Evolutionary conservation across 2,329 filamentous ascomycete genomes (phyloP).

Genomic region (Zymoseptoria brevis): DNA sequence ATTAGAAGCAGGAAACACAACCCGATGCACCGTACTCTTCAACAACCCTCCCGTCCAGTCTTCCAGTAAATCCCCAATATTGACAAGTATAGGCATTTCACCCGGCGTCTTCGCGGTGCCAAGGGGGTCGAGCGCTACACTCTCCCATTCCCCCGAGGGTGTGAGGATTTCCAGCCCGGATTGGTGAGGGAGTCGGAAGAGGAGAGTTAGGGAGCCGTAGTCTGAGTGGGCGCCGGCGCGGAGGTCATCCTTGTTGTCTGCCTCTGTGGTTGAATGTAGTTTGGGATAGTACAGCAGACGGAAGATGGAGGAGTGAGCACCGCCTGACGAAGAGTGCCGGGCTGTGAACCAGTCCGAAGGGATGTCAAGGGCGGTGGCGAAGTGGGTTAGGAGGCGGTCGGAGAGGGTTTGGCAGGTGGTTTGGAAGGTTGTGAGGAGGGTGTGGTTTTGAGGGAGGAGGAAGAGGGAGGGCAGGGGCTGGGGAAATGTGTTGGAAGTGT

Average conservation of each 20-base stretch:
- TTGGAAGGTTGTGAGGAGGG: conserved; percentile 59
- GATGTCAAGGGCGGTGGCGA: conserved; percentile 64
- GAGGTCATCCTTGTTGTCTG: conserved; percentile 48
- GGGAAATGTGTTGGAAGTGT: conserved; percentile 56
- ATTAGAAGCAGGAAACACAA: conserved; percentile 57
- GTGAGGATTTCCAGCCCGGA: conserved; percentile 78
- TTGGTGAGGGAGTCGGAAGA: conserved; percentile 81
- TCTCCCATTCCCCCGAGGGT: conserved; percentile 35
- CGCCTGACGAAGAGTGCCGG: conserved; percentile 48
- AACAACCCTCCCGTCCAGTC: conserved; percentile 90
- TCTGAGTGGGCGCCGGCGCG: conserved; percentile 89
- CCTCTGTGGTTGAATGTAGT: background rate
- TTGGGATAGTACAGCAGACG: conserved; percentile 45
- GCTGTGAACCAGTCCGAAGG: conserved; percentile 50
- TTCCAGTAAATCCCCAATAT: conserved; percentile 63
- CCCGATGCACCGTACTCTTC: conserved; percentile 80
- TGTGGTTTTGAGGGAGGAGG: conserved; percentile 44
- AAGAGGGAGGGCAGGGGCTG: conserved; percentile 69
- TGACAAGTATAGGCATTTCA: conserved; percentile 55
- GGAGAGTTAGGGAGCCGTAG: conserved; percentile 61
- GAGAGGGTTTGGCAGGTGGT: conserved; percentile 65
- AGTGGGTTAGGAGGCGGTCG: conserved; percentile 62
- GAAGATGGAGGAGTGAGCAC: conserved; percentile 45
- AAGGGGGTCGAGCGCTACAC: conserved; percentile 38
- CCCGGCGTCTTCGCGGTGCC: conserved; percentile 42